Evolutionary conservation across 768 basidiomycete genomes (phyloP).

Genomic region (Russula ochroleuca): DNA sequence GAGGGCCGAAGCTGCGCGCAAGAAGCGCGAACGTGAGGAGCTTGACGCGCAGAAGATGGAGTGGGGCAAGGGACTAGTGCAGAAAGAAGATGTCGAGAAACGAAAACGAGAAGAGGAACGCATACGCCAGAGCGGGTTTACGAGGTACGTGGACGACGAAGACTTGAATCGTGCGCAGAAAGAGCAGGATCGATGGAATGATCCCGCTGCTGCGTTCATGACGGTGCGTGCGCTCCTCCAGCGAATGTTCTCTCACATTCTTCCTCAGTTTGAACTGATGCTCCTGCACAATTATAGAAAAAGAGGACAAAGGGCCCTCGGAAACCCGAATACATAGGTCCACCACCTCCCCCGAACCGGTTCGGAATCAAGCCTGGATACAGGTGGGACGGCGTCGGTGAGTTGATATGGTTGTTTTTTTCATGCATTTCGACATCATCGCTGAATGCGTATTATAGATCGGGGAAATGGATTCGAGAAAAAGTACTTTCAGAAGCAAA

Average conservation of each 20-base stretch:
- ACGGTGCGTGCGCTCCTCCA: slow-evolving; percentile 63
- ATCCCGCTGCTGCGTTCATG: slow-evolving; percentile 94
- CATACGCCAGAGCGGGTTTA: slow-evolving; percentile 61
- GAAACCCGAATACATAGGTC: slow-evolving; percentile 81
- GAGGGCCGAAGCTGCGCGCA: slow-evolving; percentile 74
- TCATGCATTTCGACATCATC: slow-evolving; percentile 3
- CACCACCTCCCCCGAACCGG: slow-evolving; percentile 88
- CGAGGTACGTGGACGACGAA: slow-evolving; percentile 75
- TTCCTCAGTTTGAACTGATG: not conserved
- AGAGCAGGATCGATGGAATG: slow-evolving; percentile 86
- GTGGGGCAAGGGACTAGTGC: slow-evolving; percentile 95
- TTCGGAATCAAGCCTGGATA: slow-evolving; percentile 95
- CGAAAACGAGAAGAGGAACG: slow-evolving; percentile 61
- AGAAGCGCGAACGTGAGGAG: slow-evolving; percentile 79
- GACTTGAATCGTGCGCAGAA: slow-evolving; percentile 83
- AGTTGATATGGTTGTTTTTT: slow-evolving; percentile 30
- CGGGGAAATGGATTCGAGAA: slow-evolving; percentile 93
- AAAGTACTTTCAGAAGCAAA: slow-evolving; percentile 80
- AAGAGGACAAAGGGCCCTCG: slow-evolving; percentile 68
- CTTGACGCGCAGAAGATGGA: slow-evolving; percentile 90
- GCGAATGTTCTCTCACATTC: slow-evolving; percentile 4
- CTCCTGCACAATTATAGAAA: slow-evolving; percentile 47
- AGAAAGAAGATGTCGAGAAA: slow-evolving; percentile 74
- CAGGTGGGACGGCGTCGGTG: slow-evolving; percentile 98
- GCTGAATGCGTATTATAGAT: slow-evolving; percentile 44